Base-by-base conservation (phyloP, 1,139 yeast species). In the Debaryomyces udenii region DNA sequence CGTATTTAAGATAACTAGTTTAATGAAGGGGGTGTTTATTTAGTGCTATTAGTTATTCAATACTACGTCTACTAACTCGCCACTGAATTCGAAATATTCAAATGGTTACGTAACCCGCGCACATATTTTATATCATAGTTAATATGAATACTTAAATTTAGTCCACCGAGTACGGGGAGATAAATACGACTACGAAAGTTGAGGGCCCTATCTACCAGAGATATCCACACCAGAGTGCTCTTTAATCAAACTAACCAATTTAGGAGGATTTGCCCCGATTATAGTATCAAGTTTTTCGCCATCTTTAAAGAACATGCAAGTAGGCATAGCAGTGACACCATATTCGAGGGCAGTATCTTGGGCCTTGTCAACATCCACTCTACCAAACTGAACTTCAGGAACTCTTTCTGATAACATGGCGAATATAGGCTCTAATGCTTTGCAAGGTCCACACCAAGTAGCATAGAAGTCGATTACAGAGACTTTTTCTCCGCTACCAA, bases 381-480 rank as follows among this genome's bases (percentile, higher is more conserved):
- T 59, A 14, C 65, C 69, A 46, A 70, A 70, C 38, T 59, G 56
- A 3, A 66, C 74, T 42, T 64, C 66, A 40, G 70, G 78, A 53
- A 47, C 67, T 64, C 54, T 59, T 41, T 59, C 62, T 13, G 74
- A 62, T 49, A 70, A 59, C 30, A 53, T 52, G 23, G 56, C 64
- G 39, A 68, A 60, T n/a, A 68, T 57, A 3, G 76, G 76, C 37
- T 67, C 73, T 37, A 70, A 54, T 9, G 72, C 72, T 49, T 70
- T 70, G 44, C 76, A 70, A 7, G 76, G 76, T 2, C 75, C 76
- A 53, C 76, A 70, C 76, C 76, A 70, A 3, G 71, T 65, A 35
- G 76, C 76, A 50, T 68, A 68, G 48, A 70, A 70, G 45, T 70
- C 76, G 31, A 70, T 57, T 3, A 70, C 65, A 1, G 70, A 49